phyloP scores from a whole-genome alignment of 202 grass and related monocot genomes.

The Setaria italica region DNA sequence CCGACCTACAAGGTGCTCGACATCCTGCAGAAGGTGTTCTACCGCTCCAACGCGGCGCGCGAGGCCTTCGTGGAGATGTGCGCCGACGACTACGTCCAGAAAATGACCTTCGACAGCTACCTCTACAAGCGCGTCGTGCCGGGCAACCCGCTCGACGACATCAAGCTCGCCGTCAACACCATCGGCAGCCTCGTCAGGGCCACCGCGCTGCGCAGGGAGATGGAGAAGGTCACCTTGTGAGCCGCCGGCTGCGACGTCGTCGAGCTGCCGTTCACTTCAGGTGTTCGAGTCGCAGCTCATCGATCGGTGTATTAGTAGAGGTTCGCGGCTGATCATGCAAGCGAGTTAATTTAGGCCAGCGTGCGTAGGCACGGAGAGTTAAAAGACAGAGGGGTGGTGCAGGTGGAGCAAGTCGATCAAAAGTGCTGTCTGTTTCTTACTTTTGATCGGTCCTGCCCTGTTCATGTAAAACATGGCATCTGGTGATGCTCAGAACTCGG shows the following conservation, averaged over 20 bases:
- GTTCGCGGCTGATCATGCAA: constrained; percentile 34
- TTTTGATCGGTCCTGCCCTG: constrained; percentile 22
- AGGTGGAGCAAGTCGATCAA: neutral
- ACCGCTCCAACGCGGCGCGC: constrained; percentile 84
- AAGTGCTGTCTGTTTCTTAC: neutral
- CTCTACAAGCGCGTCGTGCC: constrained; percentile 97
- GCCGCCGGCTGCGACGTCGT: neutral
- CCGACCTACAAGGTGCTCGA: constrained; percentile 99
- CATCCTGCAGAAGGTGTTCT: constrained; percentile 99
- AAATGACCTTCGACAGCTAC: constrained; percentile 99
- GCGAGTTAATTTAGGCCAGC: constrained; percentile 15
- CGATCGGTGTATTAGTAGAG: constrained; percentile 20
- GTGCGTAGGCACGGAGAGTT: constrained; percentile 20
- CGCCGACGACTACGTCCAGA: constrained; percentile 96
- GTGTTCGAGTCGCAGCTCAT: neutral
- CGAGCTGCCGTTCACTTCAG: neutral
- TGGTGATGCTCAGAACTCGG: constrained; percentile 40
- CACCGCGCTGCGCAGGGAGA: constrained; percentile 78
- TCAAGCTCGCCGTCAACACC: constrained; percentile 96
- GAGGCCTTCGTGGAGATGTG: constrained; percentile 99
- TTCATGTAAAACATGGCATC: constrained; percentile 17
- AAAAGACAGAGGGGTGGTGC: neutral
- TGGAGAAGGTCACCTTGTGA: constrained; percentile 97
- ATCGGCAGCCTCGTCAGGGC: constrained; percentile 96
- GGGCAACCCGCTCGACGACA: constrained; percentile 87